These are phyloP conservation scores for Mucor racemosus DNA, from an alignment of 371 early-diverging fungal genomes.

Conservation along the genomic window DNA sequence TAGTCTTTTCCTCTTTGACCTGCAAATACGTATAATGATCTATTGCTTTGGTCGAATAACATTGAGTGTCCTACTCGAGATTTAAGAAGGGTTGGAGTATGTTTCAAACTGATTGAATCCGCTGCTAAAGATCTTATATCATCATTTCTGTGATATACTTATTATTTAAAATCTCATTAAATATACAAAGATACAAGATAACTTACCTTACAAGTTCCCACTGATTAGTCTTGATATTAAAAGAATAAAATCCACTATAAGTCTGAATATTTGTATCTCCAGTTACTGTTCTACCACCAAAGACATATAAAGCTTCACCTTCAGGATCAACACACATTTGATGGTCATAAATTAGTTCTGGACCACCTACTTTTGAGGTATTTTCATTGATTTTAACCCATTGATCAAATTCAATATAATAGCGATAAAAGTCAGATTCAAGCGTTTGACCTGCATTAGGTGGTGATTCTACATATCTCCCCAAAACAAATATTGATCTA, in stretches of 20 bases:
- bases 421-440: conserved; percentile 88
- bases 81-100: conserved; percentile 50
- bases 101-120: conserved; percentile 31
- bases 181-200: neutral
- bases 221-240: conserved; percentile 59
- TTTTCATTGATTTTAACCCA: conserved; percentile 82
- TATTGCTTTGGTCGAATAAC: conserved; percentile 75
- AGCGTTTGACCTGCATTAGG: conserved; percentile 61
- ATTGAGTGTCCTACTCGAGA: conserved; percentile 91
- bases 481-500: conserved; percentile 81
- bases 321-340: conserved; percentile 91
- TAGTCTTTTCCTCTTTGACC: conserved; percentile 86
- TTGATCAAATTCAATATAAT: conserved; percentile 64
- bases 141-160: conserved; percentile 21
- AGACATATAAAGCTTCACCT: conserved; percentile 77
- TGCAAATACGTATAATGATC: conserved; percentile 86
- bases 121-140: conserved; percentile 9
- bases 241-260: conserved; percentile 89
- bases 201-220: conserved; percentile 72
- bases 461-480: conserved; percentile 83
- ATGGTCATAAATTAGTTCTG: conserved; percentile 90
- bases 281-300: conserved; percentile 85
- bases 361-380: conserved; percentile 87
- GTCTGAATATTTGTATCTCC: conserved; percentile 61
- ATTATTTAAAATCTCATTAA: neutral